A percentile compares a stretch with the other conserved stretches of the same genome.
These are phyloP conservation scores for Sphaerulina musiva DNA, from an alignment of 2,329 filamentous ascomycete species.

Conservation along the genomic window DNA sequence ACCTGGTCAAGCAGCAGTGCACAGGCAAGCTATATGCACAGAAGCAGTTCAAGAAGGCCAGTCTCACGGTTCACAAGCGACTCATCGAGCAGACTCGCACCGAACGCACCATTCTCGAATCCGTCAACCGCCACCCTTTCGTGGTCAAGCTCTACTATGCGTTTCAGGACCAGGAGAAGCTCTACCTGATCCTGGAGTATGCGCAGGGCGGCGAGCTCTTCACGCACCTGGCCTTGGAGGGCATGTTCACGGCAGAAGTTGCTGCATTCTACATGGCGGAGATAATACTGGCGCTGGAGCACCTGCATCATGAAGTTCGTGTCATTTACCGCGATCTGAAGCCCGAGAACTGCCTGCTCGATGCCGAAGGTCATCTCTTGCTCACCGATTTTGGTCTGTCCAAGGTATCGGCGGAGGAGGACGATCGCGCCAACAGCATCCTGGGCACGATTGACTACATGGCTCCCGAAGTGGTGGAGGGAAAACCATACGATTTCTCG, in stretches of 20 bases:
- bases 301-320: slow-evolving; percentile 84
- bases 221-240: slow-evolving; percentile 84
- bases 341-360: slow-evolving; percentile 93
- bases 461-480: slow-evolving; percentile 89
- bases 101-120: slow-evolving; percentile 89
- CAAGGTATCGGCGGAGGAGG: slow-evolving; percentile 75
- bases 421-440: slow-evolving; percentile 70
- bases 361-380: slow-evolving; percentile 83
- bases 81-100: slow-evolving; percentile 96
- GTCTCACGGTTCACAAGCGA: slow-evolving; percentile 88
- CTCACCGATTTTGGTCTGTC: slow-evolving; percentile 95
- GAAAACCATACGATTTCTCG: slow-evolving; percentile 82
- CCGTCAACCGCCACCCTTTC: slow-evolving; percentile 92
- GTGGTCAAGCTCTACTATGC: slow-evolving; percentile 98
- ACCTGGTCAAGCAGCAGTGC: slow-evolving; percentile 80
- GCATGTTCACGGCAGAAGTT: slow-evolving; percentile 86
- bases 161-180: slow-evolving; percentile 95
- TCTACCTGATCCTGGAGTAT: slow-evolving; percentile 96
- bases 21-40: slow-evolving; percentile 91
- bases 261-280: slow-evolving; percentile 98
- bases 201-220: slow-evolving; percentile 96
- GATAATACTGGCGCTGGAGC: slow-evolving; percentile 88
- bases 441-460: slow-evolving; percentile 97
- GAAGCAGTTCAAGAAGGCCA: slow-evolving; percentile 98
- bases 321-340: slow-evolving; percentile 97